Evolutionary conservation across 192 early-diverging fungal species (phyloP).

Genomic region (Umbelopsis sp.): DNA sequence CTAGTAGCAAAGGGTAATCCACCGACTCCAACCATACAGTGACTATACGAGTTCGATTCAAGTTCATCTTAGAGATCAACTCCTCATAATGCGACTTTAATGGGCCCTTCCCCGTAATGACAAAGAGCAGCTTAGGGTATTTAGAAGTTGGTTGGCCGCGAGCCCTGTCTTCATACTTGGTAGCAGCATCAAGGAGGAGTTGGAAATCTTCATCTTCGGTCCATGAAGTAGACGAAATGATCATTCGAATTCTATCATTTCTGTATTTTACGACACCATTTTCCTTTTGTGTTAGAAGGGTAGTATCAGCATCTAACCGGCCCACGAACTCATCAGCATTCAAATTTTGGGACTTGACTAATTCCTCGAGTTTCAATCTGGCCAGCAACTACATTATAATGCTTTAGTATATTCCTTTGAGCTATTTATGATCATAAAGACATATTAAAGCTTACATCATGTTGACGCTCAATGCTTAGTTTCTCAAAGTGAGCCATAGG

Average conservation of each 20-base stretch:
- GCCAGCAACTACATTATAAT: conserved; percentile 40
- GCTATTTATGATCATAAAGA: neutral
- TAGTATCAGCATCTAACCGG: conserved; percentile 33
- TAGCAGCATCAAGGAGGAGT: conserved; percentile 71
- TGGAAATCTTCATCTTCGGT: conserved; percentile 97
- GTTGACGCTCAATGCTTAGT: conserved; percentile 63
- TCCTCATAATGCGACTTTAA: conserved; percentile 69
- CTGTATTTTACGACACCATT: conserved; percentile 40
- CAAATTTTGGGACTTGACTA: conserved; percentile 44
- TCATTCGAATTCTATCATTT: conserved; percentile 68
- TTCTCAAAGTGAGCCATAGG: conserved; percentile 79
- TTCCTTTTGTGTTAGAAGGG: conserved; percentile 48
- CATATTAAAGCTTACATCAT: conserved; percentile 51
- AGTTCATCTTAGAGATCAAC: conserved; percentile 55
- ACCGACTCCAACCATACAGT: conserved; percentile 82
- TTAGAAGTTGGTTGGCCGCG: conserved; percentile 12
- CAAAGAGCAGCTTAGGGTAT: conserved; percentile 68
- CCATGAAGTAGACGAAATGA: conserved; percentile 93
- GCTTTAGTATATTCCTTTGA: neutral
- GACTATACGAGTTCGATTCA: conserved; percentile 62
- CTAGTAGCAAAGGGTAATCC: conserved; percentile 88
- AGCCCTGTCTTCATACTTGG: conserved; percentile 53
- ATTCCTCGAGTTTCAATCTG: conserved; percentile 44
- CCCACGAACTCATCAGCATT: conserved; percentile 42
- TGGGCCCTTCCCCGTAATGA: conserved; percentile 95